A percentile compares a stretch with the other conserved stretches of the same genome.
These are phyloP conservation scores for Coleophoma eucalyptorum DNA, from an alignment of 2,329 filamentous ascomycete species.

Conservation along the genomic window DNA sequence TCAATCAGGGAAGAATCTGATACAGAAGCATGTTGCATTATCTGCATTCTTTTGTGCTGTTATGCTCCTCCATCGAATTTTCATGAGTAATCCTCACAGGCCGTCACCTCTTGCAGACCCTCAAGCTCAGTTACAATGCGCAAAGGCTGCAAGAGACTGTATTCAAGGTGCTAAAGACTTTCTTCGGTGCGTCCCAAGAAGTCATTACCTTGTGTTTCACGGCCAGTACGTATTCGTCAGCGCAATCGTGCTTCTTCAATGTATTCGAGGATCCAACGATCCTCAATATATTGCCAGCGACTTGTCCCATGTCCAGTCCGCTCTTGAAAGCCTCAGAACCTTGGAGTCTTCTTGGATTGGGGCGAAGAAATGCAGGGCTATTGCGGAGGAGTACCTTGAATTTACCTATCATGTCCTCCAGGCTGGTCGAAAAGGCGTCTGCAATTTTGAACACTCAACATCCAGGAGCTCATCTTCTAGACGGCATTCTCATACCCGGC, in stretches of 20 bases:
- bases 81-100: not conserved
- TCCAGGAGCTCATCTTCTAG: too few relatives aligned
- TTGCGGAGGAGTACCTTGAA: slow-evolving; percentile 1
- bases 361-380: not conserved
- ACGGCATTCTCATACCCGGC: too few relatives aligned
- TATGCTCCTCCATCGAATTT: not conserved
- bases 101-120: not conserved
- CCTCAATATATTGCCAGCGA: not conserved
- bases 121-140: not conserved
- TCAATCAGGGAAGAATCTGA: not conserved
- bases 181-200: not conserved
- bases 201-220: not conserved
- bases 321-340: not conserved
- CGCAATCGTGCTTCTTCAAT: slow-evolving; percentile 1
- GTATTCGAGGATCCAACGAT: not conserved
- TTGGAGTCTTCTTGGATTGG: not conserved
- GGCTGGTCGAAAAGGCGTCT: not conserved
- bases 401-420: not conserved
- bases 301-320: not conserved
- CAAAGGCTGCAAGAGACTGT: not conserved
- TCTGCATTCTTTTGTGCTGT: not conserved
- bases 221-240: not conserved
- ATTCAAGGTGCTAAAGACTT: not conserved
- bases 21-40: not conserved
- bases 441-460: not conserved